Evolutionary conservation across 768 basidiomycete genomes (phyloP), one percentile per base, ranked within the genome.

Genomic region (Hydnomerulius pinastri): DNA sequence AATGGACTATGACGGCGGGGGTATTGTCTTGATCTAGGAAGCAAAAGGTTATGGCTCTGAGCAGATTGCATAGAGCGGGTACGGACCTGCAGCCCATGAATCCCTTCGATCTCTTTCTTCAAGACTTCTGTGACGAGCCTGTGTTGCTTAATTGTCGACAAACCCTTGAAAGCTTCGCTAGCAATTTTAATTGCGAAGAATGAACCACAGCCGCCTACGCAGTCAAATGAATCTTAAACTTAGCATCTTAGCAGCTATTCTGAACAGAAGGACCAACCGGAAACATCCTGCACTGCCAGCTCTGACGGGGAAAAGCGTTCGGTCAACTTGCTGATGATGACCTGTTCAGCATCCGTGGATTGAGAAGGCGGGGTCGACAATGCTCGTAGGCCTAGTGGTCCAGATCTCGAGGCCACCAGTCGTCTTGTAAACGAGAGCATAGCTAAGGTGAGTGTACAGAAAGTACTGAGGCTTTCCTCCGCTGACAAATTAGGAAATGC

Each of bases 141-240:
- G 69, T 99, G 97, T 68, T 99, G 97, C 74, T 97, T 95, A 46
- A 98, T 84, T 36, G 83, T 87, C 1, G 90, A 69, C 33, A 98
- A 71, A 8, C 88, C 96, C 56, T 87, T 85, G 77, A 99, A 98
- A 1, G 78, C 78, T n/a, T 82, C 68, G 51, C 91, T 93, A 4
- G 88, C 81, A 54, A 99, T 90, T 11, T 81, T 79, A 54, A 99
- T 95, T 36, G 94, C 90, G 61, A 96, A 99, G 71, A 98, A 99
- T 4, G 86, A 80, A n/a, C 97, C 97, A 65, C 97, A 98, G 20
- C 97, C 97, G 46, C 94, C 96, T 97, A 39, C 18, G 27, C 12
- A 42, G 13, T 60, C 41, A 35, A 38, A 44, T 55, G 12, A 44
- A 50, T 38, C 46, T 40, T 28, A 40, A 28, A 55, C 24, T 29